Percentiles rank a stretch among this genome's conserved stretches.
phyloP scores from a whole-genome alignment of 495 filamentous ascomycete genomes.

The Trichoderma reesei region DNA sequence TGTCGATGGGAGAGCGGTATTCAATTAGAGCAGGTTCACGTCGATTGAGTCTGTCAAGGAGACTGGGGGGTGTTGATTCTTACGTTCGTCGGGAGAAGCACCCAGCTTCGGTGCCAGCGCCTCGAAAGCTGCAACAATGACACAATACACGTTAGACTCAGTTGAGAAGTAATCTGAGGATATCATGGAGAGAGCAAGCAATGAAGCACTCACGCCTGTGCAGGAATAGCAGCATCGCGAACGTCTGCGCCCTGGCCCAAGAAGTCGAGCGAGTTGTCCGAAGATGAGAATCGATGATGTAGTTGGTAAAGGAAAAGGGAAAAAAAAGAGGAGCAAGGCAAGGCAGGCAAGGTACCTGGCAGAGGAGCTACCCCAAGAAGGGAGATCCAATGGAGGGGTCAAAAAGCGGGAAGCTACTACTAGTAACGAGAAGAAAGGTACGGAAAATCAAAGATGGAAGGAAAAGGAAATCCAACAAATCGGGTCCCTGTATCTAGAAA shows the following conservation, averaged over 20 bases:
- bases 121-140: slow-evolving; percentile 1
- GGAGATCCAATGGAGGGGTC: too few species aligned
- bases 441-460: not conserved
- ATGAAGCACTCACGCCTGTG: not conserved
- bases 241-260: too few species aligned
- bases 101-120: not conserved
- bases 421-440: not conserved
- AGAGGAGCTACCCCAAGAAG: too few species aligned
- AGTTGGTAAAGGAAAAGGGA: not conserved
- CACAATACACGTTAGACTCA: not conserved
- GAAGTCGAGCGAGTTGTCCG: too few species aligned
- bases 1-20: slow-evolving; percentile 26
- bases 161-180: not conserved
- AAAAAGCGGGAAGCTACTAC: not conserved
- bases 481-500: not conserved
- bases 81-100: slow-evolving; percentile 11
- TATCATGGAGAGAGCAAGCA: not conserved
- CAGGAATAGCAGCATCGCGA: not conserved
- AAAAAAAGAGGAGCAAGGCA: not conserved
- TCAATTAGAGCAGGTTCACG: not conserved
- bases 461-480: not conserved
- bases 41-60: too few species aligned
- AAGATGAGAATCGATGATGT: too few species aligned
- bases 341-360: too few species aligned
- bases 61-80: not conserved